Conservation (phyloP, 768 basidiomycete species). For the Cystofilobasidium bisporidii region DNA sequence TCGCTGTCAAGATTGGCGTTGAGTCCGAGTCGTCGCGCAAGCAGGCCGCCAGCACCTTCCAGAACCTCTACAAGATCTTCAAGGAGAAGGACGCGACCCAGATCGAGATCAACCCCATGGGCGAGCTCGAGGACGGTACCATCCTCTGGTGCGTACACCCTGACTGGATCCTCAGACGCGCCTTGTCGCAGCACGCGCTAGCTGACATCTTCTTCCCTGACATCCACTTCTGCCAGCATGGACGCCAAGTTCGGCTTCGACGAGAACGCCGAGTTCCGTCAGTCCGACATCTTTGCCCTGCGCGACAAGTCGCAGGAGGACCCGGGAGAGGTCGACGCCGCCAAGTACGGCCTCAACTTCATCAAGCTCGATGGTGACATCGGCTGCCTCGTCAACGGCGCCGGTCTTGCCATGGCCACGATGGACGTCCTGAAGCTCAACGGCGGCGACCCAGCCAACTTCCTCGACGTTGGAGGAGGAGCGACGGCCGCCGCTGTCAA, state of each 20-base stretch:
- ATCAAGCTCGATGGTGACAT: slow-evolving; percentile 81
- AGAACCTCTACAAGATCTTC: slow-evolving; percentile 90
- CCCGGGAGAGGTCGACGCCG: slow-evolving; percentile 93
- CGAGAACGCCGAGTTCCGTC: slow-evolving; percentile 98
- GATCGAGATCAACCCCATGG: slow-evolving; percentile 98
- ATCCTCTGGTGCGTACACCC: slow-evolving; percentile 67
- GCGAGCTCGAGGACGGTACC: slow-evolving; percentile 77
- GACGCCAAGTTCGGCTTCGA: slow-evolving; percentile 99
- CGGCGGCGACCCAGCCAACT: slow-evolving; percentile 92
- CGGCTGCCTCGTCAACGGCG: slow-evolving; percentile 96
- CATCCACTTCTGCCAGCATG: slow-evolving; percentile 55
- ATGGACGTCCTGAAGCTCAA: slow-evolving; percentile 98
- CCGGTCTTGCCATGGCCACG: slow-evolving; percentile 98
- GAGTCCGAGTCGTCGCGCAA: slow-evolving; percentile 53
- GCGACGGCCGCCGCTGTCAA: slow-evolving; percentile 99
- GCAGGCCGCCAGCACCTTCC: slow-evolving; percentile 86
- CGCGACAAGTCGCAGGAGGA: slow-evolving; percentile 93
- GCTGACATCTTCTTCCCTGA: neutral
- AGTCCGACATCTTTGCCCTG: slow-evolving; percentile 74
- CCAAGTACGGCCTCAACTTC: slow-evolving; percentile 47
- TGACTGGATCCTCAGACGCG: neutral
- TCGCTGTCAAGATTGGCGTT: slow-evolving; percentile 90
- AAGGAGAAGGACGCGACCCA: slow-evolving; percentile 99
- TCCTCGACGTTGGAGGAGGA: slow-evolving; percentile 96
- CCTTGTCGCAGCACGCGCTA: neutral